These are phyloP conservation scores for Neurospora hispaniola DNA, from an alignment of 495 filamentous ascomycete genomes.

Conservation along the genomic window DNA sequence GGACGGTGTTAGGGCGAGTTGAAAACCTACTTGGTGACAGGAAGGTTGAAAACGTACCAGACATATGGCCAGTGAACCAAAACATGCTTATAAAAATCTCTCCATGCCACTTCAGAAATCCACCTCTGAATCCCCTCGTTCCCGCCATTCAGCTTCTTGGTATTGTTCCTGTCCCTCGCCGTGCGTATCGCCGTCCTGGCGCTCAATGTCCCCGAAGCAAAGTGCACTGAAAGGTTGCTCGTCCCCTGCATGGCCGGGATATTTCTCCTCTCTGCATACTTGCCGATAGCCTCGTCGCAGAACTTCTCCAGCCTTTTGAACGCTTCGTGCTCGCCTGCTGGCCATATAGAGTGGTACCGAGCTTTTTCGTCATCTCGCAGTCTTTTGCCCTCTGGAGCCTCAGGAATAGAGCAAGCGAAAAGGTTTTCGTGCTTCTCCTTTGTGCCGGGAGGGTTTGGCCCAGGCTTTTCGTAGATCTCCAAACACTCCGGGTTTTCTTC, in stretches of 20 bases:
- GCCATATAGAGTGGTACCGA: constrained; percentile 52
- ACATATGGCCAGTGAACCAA: constrained; percentile 80
- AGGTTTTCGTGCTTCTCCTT: constrained; percentile 39
- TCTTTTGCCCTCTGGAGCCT: constrained; percentile 51
- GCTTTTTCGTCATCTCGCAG: constrained; percentile 44
- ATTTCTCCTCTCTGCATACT: constrained; percentile 52
- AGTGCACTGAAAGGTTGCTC: constrained; percentile 66
- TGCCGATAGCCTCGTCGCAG: constrained; percentile 49
- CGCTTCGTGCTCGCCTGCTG: constrained; percentile 73
- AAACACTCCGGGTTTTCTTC: constrained; percentile 58
- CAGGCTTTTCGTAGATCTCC: constrained; percentile 46
- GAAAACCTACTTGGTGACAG: neutral
- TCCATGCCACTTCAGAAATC: constrained; percentile 86
- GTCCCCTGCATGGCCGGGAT: constrained; percentile 52
- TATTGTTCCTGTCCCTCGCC: constrained; percentile 58
- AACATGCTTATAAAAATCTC: constrained; percentile 89
- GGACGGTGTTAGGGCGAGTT: neutral
- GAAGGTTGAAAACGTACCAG: constrained; percentile 41
- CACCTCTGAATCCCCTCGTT: constrained; percentile 57
- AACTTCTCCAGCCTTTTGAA: constrained; percentile 57
- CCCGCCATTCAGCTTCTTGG: constrained; percentile 58
- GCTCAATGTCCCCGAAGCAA: constrained; percentile 66
- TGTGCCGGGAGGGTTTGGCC: constrained; percentile 35
- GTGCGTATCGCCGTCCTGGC: constrained; percentile 60
- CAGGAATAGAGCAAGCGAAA: constrained; percentile 56